Evolutionary conservation across 1,139 yeast species (phyloP), one percentile per base, ranked within the genome.

Genomic region (Yamadazyma mexicana): DNA sequence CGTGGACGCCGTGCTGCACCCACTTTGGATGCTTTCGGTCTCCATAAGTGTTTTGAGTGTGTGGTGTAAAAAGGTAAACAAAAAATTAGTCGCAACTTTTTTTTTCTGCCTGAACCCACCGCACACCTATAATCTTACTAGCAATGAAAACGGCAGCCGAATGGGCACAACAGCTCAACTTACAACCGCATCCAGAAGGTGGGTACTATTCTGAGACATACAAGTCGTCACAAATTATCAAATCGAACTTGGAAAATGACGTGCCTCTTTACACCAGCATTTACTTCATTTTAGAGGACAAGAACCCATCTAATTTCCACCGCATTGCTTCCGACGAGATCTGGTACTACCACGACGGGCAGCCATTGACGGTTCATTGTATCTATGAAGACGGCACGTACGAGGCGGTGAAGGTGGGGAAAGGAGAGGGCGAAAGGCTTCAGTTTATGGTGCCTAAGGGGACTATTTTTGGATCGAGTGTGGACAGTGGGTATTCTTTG

Each of bases 261-360:
- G 55, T 52, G 9, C 52, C 54, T 8, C 39, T 53, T 16, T 51
- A 45, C 34, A 51, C 57, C 15, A 52, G 48, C 29, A 53, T 53
- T 17, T 42, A 51, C 27, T 53, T 53, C 35, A 34, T 53, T 12
- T 44, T 53, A 17, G 48, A 51, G 34, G 46, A 47, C 15, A 34
- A 38, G 5, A 52, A 52, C 30, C 49, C 53, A n/a, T 53, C 57
- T 2, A 46, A 52, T 31, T 53, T 53, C 41, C 57, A 53, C 37
- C 39, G 47, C 33, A 40, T 53, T 29, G 35, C 42, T 3, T 53
- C 57, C 2, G 53, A 52, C 39, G 57, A 53, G 38, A 45, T 53
- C 15, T 53, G 57, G 57, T 53, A 51, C 36, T 53, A 38, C 35
- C 57, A 53, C 30, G 51, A 47, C 14, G 57, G 57, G 3, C 28